A percentile compares a stretch with the other conserved stretches of the same genome.
Conservation (phyloP, 331 rosid genomes). For the Cydonia oblonga region DNA sequence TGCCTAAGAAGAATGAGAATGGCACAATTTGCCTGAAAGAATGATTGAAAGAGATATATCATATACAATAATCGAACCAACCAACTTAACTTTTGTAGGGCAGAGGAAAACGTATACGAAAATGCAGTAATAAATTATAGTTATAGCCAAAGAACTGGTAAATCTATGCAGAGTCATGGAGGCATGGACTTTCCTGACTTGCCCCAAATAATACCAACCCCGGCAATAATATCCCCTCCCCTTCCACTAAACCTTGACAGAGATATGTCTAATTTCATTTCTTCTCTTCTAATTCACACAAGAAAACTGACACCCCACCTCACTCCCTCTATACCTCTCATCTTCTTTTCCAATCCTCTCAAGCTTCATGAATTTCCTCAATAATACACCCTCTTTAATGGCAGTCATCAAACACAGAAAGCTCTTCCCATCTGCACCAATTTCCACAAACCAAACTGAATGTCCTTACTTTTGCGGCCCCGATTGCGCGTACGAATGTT, state of each 20-base stretch:
- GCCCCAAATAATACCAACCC: conserved; percentile 16
- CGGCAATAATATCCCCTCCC: neutral
- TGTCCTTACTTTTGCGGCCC: conserved; percentile 43
- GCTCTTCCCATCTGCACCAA: conserved; percentile 32
- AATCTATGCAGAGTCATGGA: neutral
- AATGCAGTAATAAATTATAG: neutral
- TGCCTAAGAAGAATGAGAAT: too few relatives aligned
- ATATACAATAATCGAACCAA: neutral
- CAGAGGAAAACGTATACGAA: neutral
- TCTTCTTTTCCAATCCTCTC: conserved; percentile 11
- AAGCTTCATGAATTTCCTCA: neutral
- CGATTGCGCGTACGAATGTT: conserved; percentile 40
- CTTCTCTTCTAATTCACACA: conserved; percentile 30
- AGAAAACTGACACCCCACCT: conserved; percentile 14
- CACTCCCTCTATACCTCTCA: neutral
- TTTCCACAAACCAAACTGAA: conserved; percentile 34
- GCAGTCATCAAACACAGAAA: conserved; percentile 28
- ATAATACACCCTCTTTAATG: conserved; percentile 8
- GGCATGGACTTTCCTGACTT: conserved; percentile 20
- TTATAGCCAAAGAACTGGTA: neutral
- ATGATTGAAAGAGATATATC: neutral
- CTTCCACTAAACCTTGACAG: conserved; percentile 25
- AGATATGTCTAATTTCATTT: conserved; percentile 16
- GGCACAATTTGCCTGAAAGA: neutral
- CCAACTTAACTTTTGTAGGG: neutral